phyloP scores from a whole-genome alignment of 1,284 basidiomycete species.

The Austroboletus niveus region DNA sequence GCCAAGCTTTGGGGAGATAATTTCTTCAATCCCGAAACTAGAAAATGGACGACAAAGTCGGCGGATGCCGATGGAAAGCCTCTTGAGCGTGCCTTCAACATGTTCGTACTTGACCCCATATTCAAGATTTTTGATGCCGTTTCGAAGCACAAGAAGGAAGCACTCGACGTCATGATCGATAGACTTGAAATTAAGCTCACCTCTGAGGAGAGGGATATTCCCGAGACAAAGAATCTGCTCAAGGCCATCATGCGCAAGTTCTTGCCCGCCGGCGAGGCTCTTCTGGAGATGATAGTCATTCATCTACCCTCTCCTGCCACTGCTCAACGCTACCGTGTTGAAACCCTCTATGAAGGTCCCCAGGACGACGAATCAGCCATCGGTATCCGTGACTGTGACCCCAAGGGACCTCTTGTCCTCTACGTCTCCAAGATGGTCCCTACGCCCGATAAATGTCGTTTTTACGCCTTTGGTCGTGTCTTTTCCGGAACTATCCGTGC shows the following conservation, averaged over 20 bases:
- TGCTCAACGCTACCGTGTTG: slow-evolving; percentile 97
- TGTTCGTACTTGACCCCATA: slow-evolving; percentile 99
- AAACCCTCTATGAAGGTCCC: slow-evolving; percentile 99
- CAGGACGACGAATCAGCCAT: slow-evolving; percentile 99
- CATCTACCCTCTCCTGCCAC: slow-evolving; percentile 97
- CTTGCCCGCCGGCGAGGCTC: slow-evolving; percentile 97
- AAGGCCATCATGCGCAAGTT: slow-evolving; percentile 99
- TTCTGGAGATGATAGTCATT: slow-evolving; percentile 99
- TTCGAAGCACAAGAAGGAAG: slow-evolving; percentile 99
- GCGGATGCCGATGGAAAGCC: slow-evolving; percentile 81
- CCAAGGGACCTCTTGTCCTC: slow-evolving; percentile 94
- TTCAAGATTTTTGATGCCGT: slow-evolving; percentile 98
- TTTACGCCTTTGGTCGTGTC: slow-evolving; percentile 99
- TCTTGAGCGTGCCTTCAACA: slow-evolving; percentile 92
- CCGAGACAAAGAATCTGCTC: slow-evolving; percentile 93
- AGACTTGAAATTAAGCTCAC: slow-evolving; percentile 96
- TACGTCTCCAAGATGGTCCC: slow-evolving; percentile 99
- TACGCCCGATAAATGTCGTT: slow-evolving; percentile 99
- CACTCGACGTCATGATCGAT: slow-evolving; percentile 83
- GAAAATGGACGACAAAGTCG: slow-evolving; percentile 92
- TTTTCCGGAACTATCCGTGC: slow-evolving; percentile 98
- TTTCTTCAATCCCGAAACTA: slow-evolving; percentile 97
- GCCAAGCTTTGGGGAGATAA: slow-evolving; percentile 99
- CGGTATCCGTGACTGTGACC: slow-evolving; percentile 98
- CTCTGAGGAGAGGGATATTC: slow-evolving; percentile 86